Conservation (phyloP, 2,329 filamentous ascomycete genomes). For the Fusarium abutilonis region DNA sequence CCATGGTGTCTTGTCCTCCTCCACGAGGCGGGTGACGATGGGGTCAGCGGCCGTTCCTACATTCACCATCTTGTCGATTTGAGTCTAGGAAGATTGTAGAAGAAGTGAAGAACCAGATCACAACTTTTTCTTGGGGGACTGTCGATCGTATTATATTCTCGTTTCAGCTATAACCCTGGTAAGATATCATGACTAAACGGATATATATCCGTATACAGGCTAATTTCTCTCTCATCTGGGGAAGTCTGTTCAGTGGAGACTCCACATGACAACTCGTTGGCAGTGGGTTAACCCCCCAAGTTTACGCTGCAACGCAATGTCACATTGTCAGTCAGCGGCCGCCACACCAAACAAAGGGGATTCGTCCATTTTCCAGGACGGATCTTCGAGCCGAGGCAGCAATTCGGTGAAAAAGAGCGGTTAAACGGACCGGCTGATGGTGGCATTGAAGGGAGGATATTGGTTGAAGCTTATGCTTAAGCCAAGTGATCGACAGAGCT, state of each 20-base stretch:
- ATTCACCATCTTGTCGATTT: slow-evolving; percentile 32
- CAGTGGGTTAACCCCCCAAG: slow-evolving; percentile 5
- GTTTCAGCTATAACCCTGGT: slow-evolving; percentile 6
- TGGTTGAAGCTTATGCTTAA: slow-evolving; percentile 29
- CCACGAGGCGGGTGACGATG: slow-evolving; percentile 48
- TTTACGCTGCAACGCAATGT: slow-evolving; percentile 19
- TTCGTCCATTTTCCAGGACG: slow-evolving; percentile 21
- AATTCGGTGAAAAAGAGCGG: slow-evolving; percentile 22
- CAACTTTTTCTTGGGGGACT: slow-evolving; percentile 8
- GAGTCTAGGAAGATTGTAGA: not conserved
- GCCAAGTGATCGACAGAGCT: slow-evolving; percentile 26
- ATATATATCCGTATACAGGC: slow-evolving; percentile 24
- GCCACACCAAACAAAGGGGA: not conserved
- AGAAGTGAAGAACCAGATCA: not conserved
- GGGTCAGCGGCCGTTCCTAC: slow-evolving; percentile 34
- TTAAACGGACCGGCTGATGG: slow-evolving; percentile 39
- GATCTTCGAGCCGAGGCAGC: slow-evolving; percentile 22
- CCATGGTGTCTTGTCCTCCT: slow-evolving; percentile 54
- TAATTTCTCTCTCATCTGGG: slow-evolving; percentile 22
- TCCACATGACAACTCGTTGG: slow-evolving; percentile 14
- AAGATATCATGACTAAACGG: slow-evolving; percentile 2
- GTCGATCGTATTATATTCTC: slow-evolving; percentile 30
- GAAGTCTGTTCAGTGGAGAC: slow-evolving; percentile 24
- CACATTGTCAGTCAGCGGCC: slow-evolving; percentile 16
- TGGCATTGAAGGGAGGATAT: not conserved